A percentile compares a stretch with the other conserved stretches of the same genome.
phyloP scores from a whole-genome alignment of 768 basidiomycete genomes.

The Xerocomus spinulosus region DNA sequence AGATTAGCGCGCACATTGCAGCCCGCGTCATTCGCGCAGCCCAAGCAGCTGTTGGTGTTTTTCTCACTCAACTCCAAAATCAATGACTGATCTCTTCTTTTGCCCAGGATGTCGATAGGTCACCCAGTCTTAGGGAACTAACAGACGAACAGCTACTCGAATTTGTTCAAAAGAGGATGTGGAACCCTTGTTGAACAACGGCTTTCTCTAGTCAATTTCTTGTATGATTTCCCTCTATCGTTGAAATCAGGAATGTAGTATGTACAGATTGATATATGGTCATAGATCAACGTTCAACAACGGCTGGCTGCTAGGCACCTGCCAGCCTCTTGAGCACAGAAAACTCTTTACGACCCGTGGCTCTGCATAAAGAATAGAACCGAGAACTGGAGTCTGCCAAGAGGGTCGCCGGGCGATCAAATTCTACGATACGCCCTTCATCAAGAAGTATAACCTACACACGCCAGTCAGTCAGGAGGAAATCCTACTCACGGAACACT shows the following conservation, averaged over 20 bases:
- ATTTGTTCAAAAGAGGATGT: constrained; percentile 65
- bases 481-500: constrained; percentile 23
- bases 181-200: constrained; percentile 48
- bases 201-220: no score
- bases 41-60: constrained; percentile 61
- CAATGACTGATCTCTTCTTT: constrained; percentile 3
- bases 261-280: constrained; percentile 1
- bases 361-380: constrained; percentile 67
- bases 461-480: constrained; percentile 2
- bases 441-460: constrained; percentile 71
- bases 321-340: constrained; percentile 66
- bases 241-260: background rate
- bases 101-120: constrained; percentile 50
- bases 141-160: constrained; percentile 50
- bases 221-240: background rate
- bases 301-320: constrained; percentile 18
- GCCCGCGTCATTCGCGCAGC: constrained; percentile 72
- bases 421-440: constrained; percentile 74
- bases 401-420: constrained; percentile 57
- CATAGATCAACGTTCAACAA: background rate
- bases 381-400: constrained; percentile 54
- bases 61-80: constrained; percentile 18
- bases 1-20: constrained; percentile 77
- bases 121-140: constrained; percentile 49
- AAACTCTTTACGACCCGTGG: constrained; percentile 71